Conservation (phyloP, 225 moss, liverwort and hornwort genomes). For the Anthoceros angustus region DNA sequence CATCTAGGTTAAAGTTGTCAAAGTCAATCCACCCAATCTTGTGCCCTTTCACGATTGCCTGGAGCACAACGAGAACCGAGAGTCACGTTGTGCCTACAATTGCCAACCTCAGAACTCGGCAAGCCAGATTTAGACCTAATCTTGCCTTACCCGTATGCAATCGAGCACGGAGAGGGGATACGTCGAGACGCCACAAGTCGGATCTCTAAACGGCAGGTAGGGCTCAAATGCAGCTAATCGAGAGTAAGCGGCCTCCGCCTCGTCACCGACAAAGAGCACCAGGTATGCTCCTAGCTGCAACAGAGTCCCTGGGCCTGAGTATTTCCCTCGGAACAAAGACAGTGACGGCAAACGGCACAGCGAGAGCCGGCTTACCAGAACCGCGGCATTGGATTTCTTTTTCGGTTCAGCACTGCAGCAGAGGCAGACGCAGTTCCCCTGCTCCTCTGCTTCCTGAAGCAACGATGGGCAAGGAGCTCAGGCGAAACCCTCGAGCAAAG, state of each 20-base stretch:
- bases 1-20: constrained; percentile 88
- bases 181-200: constrained; percentile 84
- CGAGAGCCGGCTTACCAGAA: constrained; percentile 71
- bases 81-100: too few species aligned
- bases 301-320: background rate
- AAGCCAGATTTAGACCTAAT: background rate
- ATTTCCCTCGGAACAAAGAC: background rate
- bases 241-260: constrained; percentile 79
- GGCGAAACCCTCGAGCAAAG: constrained; percentile 22
- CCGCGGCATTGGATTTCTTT: constrained; percentile 88
- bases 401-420: constrained; percentile 72
- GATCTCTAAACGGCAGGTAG: constrained; percentile 77
- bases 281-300: constrained; percentile 92
- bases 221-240: constrained; percentile 86
- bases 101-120: background rate
- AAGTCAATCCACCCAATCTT: constrained; percentile 88
- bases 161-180: constrained; percentile 83
- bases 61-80: background rate
- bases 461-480: constrained; percentile 20
- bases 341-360: background rate
- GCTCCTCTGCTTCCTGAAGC: constrained; percentile 94
- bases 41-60: constrained; percentile 70
- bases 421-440: constrained; percentile 74
- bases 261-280: constrained; percentile 69
- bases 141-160: constrained; percentile 55